Percentiles rank a stretch among this genome's conserved stretches.
phyloP scores from a whole-genome alignment of 2,329 filamentous ascomycete genomes.

The Aspergillus puulaauensis region DNA sequence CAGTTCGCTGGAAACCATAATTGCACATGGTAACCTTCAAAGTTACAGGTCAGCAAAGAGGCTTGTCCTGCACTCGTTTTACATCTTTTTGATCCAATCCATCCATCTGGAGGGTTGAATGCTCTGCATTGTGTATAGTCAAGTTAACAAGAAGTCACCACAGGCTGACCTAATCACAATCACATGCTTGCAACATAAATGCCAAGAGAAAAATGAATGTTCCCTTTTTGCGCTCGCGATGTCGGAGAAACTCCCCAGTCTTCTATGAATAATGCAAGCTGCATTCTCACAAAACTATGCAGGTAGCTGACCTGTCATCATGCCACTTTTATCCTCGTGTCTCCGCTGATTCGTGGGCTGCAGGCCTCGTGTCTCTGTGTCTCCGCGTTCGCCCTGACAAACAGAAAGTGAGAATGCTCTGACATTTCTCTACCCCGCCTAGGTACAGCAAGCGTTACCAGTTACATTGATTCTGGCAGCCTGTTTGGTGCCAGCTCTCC shows the following conservation, averaged over 20 bases:
- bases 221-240: background rate
- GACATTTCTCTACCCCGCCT: slow-evolving; percentile 10
- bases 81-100: background rate
- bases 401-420: slow-evolving; percentile 2
- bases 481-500: background rate
- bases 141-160: background rate
- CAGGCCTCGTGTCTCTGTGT: slow-evolving; percentile 3
- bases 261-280: background rate
- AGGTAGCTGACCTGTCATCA: slow-evolving; percentile 3
- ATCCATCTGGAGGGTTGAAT: background rate
- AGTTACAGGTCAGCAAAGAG: background rate
- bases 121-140: background rate
- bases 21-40: background rate
- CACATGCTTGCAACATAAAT: slow-evolving; percentile 8
- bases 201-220: background rate
- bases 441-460: slow-evolving; percentile 2
- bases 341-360: background rate
- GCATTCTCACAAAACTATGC: slow-evolving; percentile 3
- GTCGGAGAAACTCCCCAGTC: background rate
- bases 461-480: slow-evolving; percentile 5
- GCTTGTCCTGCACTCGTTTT: background rate
- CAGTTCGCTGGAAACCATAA: background rate
- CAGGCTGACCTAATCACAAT: slow-evolving; percentile 9
- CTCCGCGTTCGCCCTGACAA: background rate
- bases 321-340: background rate